phyloP scores from a whole-genome alignment of 768 basidiomycete species.

The Tylopilus vinaceipallidus region DNA sequence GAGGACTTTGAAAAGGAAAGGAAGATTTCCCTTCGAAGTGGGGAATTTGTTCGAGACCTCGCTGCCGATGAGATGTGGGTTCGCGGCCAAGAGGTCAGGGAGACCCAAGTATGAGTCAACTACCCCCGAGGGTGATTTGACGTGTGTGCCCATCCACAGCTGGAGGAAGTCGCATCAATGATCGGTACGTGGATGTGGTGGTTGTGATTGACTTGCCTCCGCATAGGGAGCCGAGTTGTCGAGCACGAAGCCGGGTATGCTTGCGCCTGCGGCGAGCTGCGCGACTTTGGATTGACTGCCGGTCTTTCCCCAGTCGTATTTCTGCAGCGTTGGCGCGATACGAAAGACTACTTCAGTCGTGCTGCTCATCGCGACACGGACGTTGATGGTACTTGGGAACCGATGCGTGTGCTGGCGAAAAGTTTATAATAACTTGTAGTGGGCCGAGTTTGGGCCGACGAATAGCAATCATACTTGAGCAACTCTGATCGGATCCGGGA shows the following conservation, averaged over 20 bases:
- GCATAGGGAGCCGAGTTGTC: constrained; percentile 82
- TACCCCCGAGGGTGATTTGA: constrained; percentile 62
- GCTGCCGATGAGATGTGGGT: constrained; percentile 69
- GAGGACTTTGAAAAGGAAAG: constrained; percentile 91
- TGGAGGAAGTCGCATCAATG: constrained; percentile 31
- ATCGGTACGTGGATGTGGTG: background rate
- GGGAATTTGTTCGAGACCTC: constrained; percentile 54
- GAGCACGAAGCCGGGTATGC: constrained; percentile 61
- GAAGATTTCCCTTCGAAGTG: constrained; percentile 64
- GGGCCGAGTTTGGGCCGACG: background rate
- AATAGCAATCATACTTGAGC: too few relatives aligned
- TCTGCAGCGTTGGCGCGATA: constrained; percentile 78
- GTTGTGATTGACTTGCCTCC: constrained; percentile 59
- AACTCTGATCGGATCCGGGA: too few relatives aligned
- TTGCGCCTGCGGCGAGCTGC: constrained; percentile 65
- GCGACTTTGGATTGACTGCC: constrained; percentile 85
- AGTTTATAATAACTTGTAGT: background rate
- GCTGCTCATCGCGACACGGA: constrained; percentile 21
- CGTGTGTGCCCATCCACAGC: constrained; percentile 99
- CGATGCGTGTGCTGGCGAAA: background rate
- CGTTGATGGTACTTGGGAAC: background rate
- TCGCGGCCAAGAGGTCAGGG: constrained; percentile 57
- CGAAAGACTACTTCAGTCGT: constrained; percentile 58
- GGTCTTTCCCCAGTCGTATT: constrained; percentile 94
- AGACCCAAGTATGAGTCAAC: constrained; percentile 48